Base-by-base conservation (phyloP, 2,329 filamentous ascomycete species). In the Botrytis squamosa region DNA sequence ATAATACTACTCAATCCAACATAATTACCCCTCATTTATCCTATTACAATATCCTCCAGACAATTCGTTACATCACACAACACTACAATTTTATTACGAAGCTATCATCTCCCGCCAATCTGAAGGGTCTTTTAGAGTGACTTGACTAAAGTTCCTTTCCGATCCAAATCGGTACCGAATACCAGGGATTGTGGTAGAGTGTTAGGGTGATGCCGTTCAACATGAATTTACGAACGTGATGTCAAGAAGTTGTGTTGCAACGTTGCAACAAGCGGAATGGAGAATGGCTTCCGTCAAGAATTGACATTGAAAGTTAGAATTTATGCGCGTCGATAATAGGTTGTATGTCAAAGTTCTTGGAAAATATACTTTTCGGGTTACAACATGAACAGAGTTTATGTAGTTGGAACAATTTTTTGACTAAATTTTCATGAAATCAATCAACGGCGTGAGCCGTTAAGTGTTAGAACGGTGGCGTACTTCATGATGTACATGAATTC, bases 121-220 rank as follows among this genome's bases (percentile, higher is more conserved):
- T 66, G 33, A 66, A 52, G 64, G 44, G 44, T 66, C 64, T 66
- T 52, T 64, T 16, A 38, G 29, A 66, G 64, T 49, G 29, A 66
- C 63, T 66, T 49, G 44, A 66, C 42, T 20, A 42, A 62, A 38
- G 22, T 62, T 62, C 33, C 59, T 62, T 62, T 62, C 55, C 29
- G 59, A 62, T 36, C 33, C 22, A 40, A 40, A 62, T 42, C 62
- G 44, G 44, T 67, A 52, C 64, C 44, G 33, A 67, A 40, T 67
- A 18, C 64, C 64, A 52, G 64, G 64, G 64, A 52, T 16, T 29
- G n/a, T 52, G 42, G n/a, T 55, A 55, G 52, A 55, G 5, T 29
- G n/a, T 55, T 55, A 55, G 49, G 49, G 25, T n/a, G 49, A 55
- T 18, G 52, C 52, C 52, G 52, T 55, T 55, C 52, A 55, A 55